A percentile compares a stretch with the other conserved stretches of the same genome.
These are phyloP conservation scores for Kodamaea restingae DNA, from an alignment of 805 yeast genomes.

Conservation along the genomic window DNA sequence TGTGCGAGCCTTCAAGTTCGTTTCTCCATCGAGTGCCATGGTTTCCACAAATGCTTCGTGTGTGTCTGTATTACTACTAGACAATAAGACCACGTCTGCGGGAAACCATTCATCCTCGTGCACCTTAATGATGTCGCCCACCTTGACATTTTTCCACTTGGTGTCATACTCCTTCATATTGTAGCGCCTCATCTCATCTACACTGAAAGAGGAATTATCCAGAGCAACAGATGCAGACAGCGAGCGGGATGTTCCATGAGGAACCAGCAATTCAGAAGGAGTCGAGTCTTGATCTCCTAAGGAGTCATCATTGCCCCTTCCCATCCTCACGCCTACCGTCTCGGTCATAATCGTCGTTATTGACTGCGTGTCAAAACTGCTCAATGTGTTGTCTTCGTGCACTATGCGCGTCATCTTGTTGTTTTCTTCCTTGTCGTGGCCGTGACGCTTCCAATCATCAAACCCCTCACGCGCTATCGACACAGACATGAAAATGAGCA, in stretches of 20 bases:
- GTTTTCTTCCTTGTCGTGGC: constrained; percentile 82
- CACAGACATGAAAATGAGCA: constrained; percentile 78
- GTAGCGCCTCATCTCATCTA: constrained; percentile 19
- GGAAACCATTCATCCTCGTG: constrained; percentile 89
- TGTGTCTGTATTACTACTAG: constrained; percentile 59
- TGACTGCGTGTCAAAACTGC: constrained; percentile 33
- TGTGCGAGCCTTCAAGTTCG: constrained; percentile 72
- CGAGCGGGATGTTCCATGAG: too few relatives aligned
- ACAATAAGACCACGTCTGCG: constrained; percentile 75
- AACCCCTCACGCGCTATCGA: constrained; percentile 91
- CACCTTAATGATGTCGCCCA: constrained; percentile 80
- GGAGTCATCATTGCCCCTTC: background rate
- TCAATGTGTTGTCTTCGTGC: constrained; percentile 27
- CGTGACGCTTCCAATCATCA: constrained; percentile 87
- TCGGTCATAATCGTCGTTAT: constrained; percentile 38
- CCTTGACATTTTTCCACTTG: constrained; percentile 73
- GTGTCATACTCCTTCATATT: constrained; percentile 30
- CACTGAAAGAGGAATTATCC: background rate
- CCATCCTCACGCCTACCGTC: constrained; percentile 21
- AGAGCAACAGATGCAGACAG: too few relatives aligned
- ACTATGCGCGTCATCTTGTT: constrained; percentile 34
- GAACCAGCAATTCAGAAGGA: too few relatives aligned
- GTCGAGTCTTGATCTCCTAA: too few relatives aligned
- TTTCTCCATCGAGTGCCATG: constrained; percentile 97
- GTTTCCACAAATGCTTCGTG: constrained; percentile 79